phyloP scores from a whole-genome alignment of 805 yeast species.

The Ogataea paraovalis region DNA sequence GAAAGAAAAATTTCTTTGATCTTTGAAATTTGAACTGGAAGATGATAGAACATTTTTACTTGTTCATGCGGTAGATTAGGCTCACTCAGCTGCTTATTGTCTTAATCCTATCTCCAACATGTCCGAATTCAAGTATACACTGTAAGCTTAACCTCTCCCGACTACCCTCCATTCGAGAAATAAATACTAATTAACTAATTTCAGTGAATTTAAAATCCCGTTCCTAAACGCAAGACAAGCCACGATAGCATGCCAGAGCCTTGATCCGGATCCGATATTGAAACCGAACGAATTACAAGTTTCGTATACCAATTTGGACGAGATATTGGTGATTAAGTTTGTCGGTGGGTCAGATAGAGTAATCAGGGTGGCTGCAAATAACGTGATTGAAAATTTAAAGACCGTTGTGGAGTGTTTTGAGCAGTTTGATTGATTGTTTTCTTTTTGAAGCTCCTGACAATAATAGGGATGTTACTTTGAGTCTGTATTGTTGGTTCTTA shows the following conservation, averaged over 20 bases:
- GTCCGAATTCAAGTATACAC: slow-evolving; percentile 8
- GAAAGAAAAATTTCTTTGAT: too few species aligned
- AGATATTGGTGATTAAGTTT: slow-evolving; percentile 43
- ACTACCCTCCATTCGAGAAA: neutral
- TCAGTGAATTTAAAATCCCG: slow-evolving; percentile 53
- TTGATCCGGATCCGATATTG: slow-evolving; percentile 78
- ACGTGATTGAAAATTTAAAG: slow-evolving; percentile 69
- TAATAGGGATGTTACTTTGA: too few species aligned
- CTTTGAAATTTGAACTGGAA: too few species aligned
- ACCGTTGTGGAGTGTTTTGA: slow-evolving; percentile 79
- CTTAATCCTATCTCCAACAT: neutral
- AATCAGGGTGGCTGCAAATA: slow-evolving; percentile 80
- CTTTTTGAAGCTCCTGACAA: too few species aligned
- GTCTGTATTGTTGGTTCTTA: neutral
- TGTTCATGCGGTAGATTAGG: too few species aligned
- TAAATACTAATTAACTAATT: neutral
- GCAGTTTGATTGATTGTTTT: slow-evolving; percentile 49
- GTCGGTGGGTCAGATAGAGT: slow-evolving; percentile 67
- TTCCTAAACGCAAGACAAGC: slow-evolving; percentile 60
- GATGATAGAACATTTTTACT: too few species aligned
- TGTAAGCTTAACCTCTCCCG: slow-evolving; percentile 5
- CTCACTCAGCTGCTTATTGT: too few species aligned
- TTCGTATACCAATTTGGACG: slow-evolving; percentile 35
- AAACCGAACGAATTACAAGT: slow-evolving; percentile 62
- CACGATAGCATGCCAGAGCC: slow-evolving; percentile 52